These are phyloP conservation scores for Gentiana straminea DNA, from an alignment of 257 asterid genomes.

Conservation along the genomic window DNA sequence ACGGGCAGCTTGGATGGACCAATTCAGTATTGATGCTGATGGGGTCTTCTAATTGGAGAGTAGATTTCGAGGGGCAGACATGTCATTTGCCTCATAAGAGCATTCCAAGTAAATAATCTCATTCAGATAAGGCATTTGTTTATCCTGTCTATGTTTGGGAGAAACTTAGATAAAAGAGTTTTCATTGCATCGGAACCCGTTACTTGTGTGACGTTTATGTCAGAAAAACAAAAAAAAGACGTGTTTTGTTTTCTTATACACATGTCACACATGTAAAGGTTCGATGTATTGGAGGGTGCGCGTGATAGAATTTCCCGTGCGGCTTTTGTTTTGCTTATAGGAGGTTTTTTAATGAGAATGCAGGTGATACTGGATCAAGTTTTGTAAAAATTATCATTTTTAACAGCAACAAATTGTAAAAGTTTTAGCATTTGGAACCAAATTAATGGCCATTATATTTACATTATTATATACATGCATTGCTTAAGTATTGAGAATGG, in stretches of 20 bases:
- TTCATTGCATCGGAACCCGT: background rate
- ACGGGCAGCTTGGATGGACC: constrained; percentile 99
- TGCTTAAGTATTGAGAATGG: no score
- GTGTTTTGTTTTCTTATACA: constrained; percentile 9
- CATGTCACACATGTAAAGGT: background rate
- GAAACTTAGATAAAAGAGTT: background rate
- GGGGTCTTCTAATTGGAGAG: background rate
- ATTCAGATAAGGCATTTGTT: no score
- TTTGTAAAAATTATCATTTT: constrained; percentile 1
- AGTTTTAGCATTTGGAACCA: no score
- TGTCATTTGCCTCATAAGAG: no score
- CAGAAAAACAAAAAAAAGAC: constrained; percentile 9
- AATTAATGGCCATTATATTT: no score
- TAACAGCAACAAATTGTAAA: background rate
- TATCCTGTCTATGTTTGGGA: no score
- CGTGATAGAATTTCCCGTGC: background rate
- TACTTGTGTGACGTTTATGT: background rate
- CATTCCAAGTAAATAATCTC: no score
- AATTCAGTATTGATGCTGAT: constrained; percentile 46
- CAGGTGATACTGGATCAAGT: constrained; percentile 1
- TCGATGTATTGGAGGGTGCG: background rate
- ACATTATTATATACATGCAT: no score
- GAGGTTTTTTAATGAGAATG: background rate
- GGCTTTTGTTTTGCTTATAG: background rate
- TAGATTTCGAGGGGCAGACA: no score